Conservation (phyloP, 495 filamentous ascomycete species). For the Tuber microsphaerosporum region DNA sequence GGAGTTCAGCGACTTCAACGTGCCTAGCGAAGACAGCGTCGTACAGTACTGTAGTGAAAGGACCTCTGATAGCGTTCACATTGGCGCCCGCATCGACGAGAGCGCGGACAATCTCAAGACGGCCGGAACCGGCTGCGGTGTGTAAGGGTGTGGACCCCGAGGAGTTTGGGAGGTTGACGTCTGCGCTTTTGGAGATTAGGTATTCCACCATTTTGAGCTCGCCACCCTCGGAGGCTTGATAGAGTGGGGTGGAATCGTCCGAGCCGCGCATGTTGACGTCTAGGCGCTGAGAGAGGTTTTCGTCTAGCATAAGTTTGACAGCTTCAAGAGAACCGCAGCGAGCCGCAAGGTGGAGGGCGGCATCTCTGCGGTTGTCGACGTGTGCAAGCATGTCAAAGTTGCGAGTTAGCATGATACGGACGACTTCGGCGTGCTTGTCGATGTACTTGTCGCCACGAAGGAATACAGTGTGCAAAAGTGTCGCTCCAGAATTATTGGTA, state of each 20-base stretch:
- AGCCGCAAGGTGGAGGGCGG: not conserved
- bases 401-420: not conserved
- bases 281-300: not conserved
- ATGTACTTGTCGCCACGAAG: not conserved
- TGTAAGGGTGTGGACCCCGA: not conserved
- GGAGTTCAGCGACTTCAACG: not conserved
- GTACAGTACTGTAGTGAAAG: not conserved
- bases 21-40: not conserved
- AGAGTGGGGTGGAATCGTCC: not conserved
- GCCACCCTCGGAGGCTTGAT: not conserved
- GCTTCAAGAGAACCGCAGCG: not conserved
- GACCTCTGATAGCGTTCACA: not conserved
- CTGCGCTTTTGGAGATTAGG: not conserved
- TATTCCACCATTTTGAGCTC: not conserved
- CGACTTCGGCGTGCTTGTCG: not conserved
- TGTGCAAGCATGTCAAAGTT: conserved; percentile 1
- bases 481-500: not conserved
- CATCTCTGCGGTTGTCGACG: not conserved
- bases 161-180: not conserved
- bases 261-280: not conserved
- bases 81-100: not conserved
- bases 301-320: not conserved
- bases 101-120: not conserved
- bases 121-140: not conserved
- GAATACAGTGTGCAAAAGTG: not conserved